Evolutionary conservation across 345 rosid species (phyloP), one percentile per base, ranked within the genome.

Genomic region (Litchi chinensis): DNA sequence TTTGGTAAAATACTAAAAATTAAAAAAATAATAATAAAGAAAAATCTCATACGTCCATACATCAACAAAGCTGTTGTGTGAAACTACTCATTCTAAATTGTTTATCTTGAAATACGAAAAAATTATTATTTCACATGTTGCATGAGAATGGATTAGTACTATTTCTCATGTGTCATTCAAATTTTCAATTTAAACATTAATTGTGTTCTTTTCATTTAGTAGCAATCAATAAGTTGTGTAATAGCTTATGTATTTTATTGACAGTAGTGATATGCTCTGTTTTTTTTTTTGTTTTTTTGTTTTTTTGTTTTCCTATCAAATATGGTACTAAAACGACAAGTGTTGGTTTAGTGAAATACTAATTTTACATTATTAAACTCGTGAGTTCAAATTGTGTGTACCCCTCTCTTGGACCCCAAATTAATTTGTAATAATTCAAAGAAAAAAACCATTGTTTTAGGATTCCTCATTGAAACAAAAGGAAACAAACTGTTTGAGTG

Each of bases 401-500:
- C 37, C 37, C 37, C 37, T 32, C 37, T 32, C 37, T 32, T 32
- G 37, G 2, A 32, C 37, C 37, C 37, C 37, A 32, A 32, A 32
- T 32, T 32, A 32, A 32, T 32, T 32, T 32, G 37, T 32, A 32
- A 32, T 3, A 32, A 3, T 32, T 32, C 37, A 32, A 32, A 32
- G 37, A 32, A 32, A 32, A 3, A 3, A 32, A 32, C 1, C 37
- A 32, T 32, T 0, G 37, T 3, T 32, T 32, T 32, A 2, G 37
- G 37, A 32, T 32, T 32, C 4, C 37, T 32, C 37, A 32, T 32
- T 32, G 3, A 32, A 32, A 32, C 37, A 32, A 32, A 32, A 32
- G 37, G 37, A 32, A 32, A 32, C 37, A 32, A 32, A 71, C 73
- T 68, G 70, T 74, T 56, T 79, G 72, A 67, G 59, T 75, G 15